Evolutionary conservation across 2,329 filamentous ascomycete species (phyloP), one percentile per base, ranked within the genome.

Genomic region (Hypoxylon sp.): DNA sequence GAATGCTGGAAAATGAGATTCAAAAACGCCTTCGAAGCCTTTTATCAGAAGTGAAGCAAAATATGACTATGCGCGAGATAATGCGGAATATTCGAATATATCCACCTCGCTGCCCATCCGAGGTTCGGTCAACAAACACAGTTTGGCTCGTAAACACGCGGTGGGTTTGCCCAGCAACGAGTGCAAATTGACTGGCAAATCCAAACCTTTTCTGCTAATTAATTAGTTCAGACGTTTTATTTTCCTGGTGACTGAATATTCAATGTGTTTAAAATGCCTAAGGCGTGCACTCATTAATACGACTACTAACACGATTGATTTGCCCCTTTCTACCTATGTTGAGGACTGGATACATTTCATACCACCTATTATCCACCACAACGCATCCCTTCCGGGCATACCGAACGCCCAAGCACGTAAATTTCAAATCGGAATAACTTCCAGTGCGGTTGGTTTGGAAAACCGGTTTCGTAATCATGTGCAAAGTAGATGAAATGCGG

Each of bases 111-210:
- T 26, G 44, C 24, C 17, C 37, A n/a, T n/a, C n/a, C n/a, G n/a
- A 30, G 44, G 44, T 17, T 51, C 48, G 30, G 32, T 51, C 37
- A 55, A 39, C 44, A 56, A 56, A 56, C 24, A 39, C 22, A 43
- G 20, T 32, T 55, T 20, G 30, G 34, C n/a, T 26, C 30, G 5
- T 26, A 10, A 20, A 19, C 6, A 43, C 22, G 19, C 7, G 8
- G 24, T 6, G 6, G 2, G 48, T 34, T 50, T 50, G 48, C 28
- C 7, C 8, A 20, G 37, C 17, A 37, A 50, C 48, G 6, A 24
- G 10, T 49, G 7, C 15, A 19, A 49, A 15, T 20, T n/a, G 22
- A 13, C 26, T 15, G 3, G 11, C 20, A n/a, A 15, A 37, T 37
- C 5, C 4, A 15, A 10, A 10, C 30, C 15, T 13, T 34, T 13